Base-by-base conservation (phyloP, 2,329 filamentous ascomycete species). In the Metarhizium guizhouense region DNA sequence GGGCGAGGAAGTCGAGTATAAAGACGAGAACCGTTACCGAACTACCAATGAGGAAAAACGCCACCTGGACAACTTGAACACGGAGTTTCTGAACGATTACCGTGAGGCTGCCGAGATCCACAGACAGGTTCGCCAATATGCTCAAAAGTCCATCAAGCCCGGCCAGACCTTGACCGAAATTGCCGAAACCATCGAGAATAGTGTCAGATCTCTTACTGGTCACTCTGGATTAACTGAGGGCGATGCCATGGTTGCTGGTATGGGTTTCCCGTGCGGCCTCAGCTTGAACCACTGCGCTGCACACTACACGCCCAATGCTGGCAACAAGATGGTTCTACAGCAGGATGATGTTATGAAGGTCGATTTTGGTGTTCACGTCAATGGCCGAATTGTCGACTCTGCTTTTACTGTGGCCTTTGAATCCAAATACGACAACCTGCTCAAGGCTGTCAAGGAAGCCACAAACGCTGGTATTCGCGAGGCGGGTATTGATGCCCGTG, bases 401-500 rank as follows among this genome's bases (percentile, higher is more conserved):
- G 88, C 88, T 6, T 93, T 91, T 67, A 92, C 88, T 10, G 77
- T 92, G 70, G 78, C 87, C 0, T 92, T 89, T 65, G 85, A 92
- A 64, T 82, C 81, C 29, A 80, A 79, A 60, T 92, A 90, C 69
- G 86, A 92, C 69, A 86, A 86, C 65, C 76, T 93, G 32, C 79
- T 93, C 40, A 77, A 80, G 48, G 85, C 88, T 3, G 88, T 91
- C 57, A 84, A 83, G 70, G 87, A 83, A 56, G 87, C 88, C 14
- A 92, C 88, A 56, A 88, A 91, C 71, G 95, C 92, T 62, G 93
- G 93, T 66, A 81, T 96, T 40, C 64, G 65, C 53, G 88, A 95
- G 76, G 91, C 92, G 6, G 92, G 92, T 64, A 95, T 96, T 65
- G 92, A 96, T 68, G 91, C 90, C 50, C 85, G 92, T 55, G 85